Conservation (phyloP, 2,329 filamentous ascomycete genomes). For the Geoglossum cookeanum region DNA sequence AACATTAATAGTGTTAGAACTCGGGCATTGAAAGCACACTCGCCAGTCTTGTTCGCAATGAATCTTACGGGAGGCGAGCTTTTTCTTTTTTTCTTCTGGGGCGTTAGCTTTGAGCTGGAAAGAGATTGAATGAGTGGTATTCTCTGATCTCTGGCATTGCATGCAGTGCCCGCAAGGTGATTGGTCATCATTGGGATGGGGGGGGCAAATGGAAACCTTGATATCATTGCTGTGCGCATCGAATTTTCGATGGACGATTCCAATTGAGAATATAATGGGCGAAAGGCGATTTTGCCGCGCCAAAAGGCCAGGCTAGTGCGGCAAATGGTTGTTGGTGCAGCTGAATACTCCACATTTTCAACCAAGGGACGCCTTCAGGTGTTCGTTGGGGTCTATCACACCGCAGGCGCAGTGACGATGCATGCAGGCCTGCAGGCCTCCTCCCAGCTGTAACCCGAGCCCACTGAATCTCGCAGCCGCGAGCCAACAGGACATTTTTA, state of each 20-base stretch:
- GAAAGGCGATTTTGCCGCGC: not conserved
- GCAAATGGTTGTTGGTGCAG: not conserved
- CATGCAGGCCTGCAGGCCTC: not conserved
- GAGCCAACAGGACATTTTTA: not conserved
- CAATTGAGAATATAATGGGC: not conserved
- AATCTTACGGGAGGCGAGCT: not conserved
- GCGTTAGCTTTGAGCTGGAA: not conserved
- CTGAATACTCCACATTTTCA: not conserved
- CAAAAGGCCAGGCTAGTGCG: not conserved
- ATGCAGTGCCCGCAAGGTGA: not conserved
- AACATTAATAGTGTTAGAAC: not conserved
- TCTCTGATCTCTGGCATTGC: not conserved
- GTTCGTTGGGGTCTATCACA: not conserved
- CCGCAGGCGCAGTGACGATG: not conserved
- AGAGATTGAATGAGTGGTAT: not conserved
- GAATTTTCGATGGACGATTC: not conserved
- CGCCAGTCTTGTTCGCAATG: not conserved
- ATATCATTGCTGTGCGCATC: not conserved
- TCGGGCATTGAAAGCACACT: not conserved
- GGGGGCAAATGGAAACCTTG: not conserved
- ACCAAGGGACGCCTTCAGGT: not conserved
- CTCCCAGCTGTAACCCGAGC: not conserved
- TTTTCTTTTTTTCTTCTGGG: not conserved
- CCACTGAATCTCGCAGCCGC: not conserved
- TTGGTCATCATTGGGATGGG: not conserved